Base-by-base conservation (phyloP, 495 filamentous ascomycete genomes). In the Penicillium pancosmium region DNA sequence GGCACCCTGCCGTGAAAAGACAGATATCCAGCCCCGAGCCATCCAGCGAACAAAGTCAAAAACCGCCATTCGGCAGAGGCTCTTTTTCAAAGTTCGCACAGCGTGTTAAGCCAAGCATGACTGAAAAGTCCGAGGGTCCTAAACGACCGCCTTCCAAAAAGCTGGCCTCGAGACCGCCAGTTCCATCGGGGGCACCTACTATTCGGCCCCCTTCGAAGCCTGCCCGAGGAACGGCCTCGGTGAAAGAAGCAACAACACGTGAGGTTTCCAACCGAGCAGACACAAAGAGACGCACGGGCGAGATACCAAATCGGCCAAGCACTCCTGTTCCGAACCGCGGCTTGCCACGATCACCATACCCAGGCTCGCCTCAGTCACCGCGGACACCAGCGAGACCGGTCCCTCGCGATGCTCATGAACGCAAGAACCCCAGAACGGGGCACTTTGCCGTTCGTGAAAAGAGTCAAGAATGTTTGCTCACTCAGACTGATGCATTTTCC, bases 401-500 rank as follows among this genome's bases (percentile, higher is more conserved):
- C 11, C 65, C 67, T 31, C 72, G 60, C 56, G 69, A 58, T 34
- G 21, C 44, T 13, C 49, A 44, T 23, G 76, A 53, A 38, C 52
- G 59, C 27, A 61, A 40, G 8, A 66, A 57, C 18, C 80, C 80
- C 5, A 66, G 73, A 27, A 55, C 79, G 6, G 81, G 79, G 4
- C 79, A 77, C 59, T 82, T 80, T 34, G 73, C 84, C 2, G 67
- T 84, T 10, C 77, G 80, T 33, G 82, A 86, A 47, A 77, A 73
- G 31, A 80, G 80, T 15, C 75, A 82, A 25, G 83, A 85, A 44
- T 87, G 85, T 0, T 68, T 83, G 12, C 68, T 87, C 6, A 82
- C 84, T 5, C 78, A 85, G 51, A 84, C 84, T 0, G 86, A 88
- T 65, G 78, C 84, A 1, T 84, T 83, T 55, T 85, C 86, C 2